phyloP scores from a whole-genome alignment of 805 yeast genomes.

The Lachancea meyersii region DNA sequence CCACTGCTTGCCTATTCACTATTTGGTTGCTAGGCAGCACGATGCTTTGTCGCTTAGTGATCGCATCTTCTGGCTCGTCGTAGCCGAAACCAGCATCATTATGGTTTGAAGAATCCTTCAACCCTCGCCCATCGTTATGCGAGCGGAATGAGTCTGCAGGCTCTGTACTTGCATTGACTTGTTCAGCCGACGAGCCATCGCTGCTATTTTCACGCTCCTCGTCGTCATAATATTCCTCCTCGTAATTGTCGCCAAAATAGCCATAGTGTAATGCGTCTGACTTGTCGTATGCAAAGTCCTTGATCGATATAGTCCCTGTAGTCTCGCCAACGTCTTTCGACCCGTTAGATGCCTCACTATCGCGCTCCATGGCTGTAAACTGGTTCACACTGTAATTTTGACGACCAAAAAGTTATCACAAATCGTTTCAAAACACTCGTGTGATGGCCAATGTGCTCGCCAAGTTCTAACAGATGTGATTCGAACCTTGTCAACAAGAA shows the following conservation, averaged over 20 bases:
- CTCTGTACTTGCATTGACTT: background rate
- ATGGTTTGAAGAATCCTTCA: background rate
- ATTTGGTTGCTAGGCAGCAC: slow-evolving; percentile 33
- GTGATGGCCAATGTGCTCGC: too few species aligned
- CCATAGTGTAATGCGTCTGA: slow-evolving; percentile 71
- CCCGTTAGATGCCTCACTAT: background rate
- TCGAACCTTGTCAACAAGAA: too few species aligned
- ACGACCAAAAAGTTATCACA: too few species aligned
- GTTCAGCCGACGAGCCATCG: slow-evolving; percentile 16
- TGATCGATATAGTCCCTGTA: slow-evolving; percentile 43
- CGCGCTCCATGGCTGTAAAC: background rate
- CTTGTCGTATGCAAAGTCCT: slow-evolving; percentile 76
- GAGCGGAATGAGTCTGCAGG: background rate
- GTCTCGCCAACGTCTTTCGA: slow-evolving; percentile 1
- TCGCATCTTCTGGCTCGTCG: slow-evolving; percentile 16
- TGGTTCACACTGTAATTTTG: background rate
- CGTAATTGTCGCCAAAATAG: slow-evolving; percentile 30
- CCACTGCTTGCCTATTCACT: slow-evolving; percentile 60
- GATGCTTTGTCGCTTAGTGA: slow-evolving; percentile 29
- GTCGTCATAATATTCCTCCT: slow-evolving; percentile 19
- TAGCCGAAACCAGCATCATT: background rate
- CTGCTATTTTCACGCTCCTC: slow-evolving; percentile 12
- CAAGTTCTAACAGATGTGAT: too few species aligned
- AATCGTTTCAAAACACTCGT: too few species aligned
- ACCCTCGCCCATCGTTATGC: background rate